Conservation (phyloP, 805 yeast species). For the Nakazawaea ambrosiae region DNA sequence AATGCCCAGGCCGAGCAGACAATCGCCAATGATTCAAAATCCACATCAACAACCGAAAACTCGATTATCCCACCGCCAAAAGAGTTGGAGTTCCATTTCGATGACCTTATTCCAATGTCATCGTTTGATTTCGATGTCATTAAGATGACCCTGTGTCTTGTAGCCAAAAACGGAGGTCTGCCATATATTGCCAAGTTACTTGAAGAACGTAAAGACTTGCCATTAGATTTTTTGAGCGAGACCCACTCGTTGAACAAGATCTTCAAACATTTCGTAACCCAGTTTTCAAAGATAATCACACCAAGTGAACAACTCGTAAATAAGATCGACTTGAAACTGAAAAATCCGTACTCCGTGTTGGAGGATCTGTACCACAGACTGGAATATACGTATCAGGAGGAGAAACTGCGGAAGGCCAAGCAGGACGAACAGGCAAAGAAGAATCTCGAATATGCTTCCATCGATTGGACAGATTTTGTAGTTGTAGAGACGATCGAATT, state of each 20-base stretch:
- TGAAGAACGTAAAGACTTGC: conserved; percentile 25
- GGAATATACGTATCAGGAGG: conserved; percentile 33
- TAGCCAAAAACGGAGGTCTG: conserved; percentile 50
- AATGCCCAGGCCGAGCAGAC: conserved; percentile 6
- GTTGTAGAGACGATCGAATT: conserved; percentile 66
- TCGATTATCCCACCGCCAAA: conserved; percentile 16
- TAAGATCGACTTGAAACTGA: conserved; percentile 20
- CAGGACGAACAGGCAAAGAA: conserved; percentile 28
- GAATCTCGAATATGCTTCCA: conserved; percentile 56
- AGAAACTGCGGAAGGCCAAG: conserved; percentile 23
- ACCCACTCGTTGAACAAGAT: conserved; percentile 53
- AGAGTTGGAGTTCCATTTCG: conserved; percentile 21
- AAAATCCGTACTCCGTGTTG: conserved; percentile 30
- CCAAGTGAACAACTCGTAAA: conserved; percentile 17
- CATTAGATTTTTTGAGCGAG: conserved; percentile 57
- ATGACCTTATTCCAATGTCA: conserved; percentile 36
- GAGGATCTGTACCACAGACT: conserved; percentile 50
- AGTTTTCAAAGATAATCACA: conserved; percentile 39
- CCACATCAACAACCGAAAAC: background rate
- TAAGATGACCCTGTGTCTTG: conserved; percentile 64
- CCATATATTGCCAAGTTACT: conserved; percentile 33
- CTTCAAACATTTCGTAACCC: conserved; percentile 43
- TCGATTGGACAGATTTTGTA: conserved; percentile 84
- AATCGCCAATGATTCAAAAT: background rate
- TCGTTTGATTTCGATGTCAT: conserved; percentile 60